Evolutionary conservation across 305 asterid genomes (phyloP).

Genomic region (Fraxinus albicans): DNA sequence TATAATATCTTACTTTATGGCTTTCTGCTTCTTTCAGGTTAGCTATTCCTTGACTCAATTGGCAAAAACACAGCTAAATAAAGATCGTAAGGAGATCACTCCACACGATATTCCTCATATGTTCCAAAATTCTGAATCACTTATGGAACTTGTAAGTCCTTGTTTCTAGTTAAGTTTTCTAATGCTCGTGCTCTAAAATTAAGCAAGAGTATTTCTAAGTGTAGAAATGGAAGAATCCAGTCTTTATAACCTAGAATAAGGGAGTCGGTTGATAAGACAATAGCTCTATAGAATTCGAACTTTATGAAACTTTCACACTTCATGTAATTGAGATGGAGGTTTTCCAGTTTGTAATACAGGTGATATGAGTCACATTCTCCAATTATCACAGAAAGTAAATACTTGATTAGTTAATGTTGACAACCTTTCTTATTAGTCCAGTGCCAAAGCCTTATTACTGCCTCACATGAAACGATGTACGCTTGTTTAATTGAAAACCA

Average conservation of each 20-base stretch:
- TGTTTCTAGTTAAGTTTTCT: constrained; percentile 17
- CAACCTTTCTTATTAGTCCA: constrained; percentile 1
- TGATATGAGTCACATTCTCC: constrained; percentile 13
- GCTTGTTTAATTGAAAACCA: constrained; percentile 9
- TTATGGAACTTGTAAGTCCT: constrained; percentile 77
- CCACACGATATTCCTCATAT: constrained; percentile 79
- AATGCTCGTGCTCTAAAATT: constrained; percentile 14
- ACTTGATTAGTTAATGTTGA: constrained; percentile 14
- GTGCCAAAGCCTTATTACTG: constrained; percentile 4
- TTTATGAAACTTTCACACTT: not conserved
- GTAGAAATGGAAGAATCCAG: not conserved
- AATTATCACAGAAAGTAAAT: constrained; percentile 1
- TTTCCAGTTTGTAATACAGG: constrained; percentile 4
- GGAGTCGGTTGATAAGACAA: constrained; percentile 4
- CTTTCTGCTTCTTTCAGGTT: constrained; percentile 57
- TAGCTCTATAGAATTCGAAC: not conserved
- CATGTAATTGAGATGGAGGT: not conserved
- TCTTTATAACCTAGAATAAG: not conserved
- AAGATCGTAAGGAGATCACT: constrained; percentile 78
- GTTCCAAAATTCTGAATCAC: constrained; percentile 78
- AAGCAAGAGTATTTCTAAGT: not conserved
- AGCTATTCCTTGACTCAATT: constrained; percentile 94
- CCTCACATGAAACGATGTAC: not conserved
- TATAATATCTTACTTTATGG: constrained; percentile 24
- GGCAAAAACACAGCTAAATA: constrained; percentile 78